Percentiles rank a stretch among this genome's conserved stretches.
Conservation (phyloP, 345 rosid species). For the Pistacia vera region DNA sequence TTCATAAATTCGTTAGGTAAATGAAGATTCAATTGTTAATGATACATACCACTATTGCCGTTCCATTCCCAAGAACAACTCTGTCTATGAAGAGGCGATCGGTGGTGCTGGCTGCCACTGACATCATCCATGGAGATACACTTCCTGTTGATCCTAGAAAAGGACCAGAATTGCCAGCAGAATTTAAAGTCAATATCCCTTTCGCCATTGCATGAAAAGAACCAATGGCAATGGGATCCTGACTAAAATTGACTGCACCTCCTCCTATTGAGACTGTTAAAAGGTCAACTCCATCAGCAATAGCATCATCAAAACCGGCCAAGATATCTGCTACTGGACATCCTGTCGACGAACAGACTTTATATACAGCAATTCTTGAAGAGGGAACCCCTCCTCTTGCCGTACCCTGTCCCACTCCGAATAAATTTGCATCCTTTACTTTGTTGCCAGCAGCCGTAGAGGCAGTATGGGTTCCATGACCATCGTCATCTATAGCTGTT, state of each 20-base stretch:
- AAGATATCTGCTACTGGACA: slow-evolving; percentile 13
- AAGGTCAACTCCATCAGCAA: slow-evolving; percentile 63
- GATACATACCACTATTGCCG: slow-evolving; percentile 38
- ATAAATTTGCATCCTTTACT: slow-evolving; percentile 38
- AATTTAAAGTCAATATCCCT: slow-evolving; percentile 45
- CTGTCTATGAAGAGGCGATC: slow-evolving; percentile 41
- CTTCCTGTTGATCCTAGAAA: accelerated
- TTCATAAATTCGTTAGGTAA: not conserved
- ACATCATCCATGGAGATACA: slow-evolving; percentile 52
- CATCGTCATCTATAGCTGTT: slow-evolving; percentile 21
- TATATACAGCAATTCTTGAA: slow-evolving; percentile 56
- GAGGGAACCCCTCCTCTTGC: slow-evolving; percentile 69
- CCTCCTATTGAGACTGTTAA: slow-evolving; percentile 31
- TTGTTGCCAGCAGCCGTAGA: slow-evolving; percentile 66
- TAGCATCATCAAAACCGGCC: slow-evolving; percentile 65
- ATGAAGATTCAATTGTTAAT: not conserved
- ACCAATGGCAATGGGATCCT: slow-evolving; percentile 38
- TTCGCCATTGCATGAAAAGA: slow-evolving; percentile 54
- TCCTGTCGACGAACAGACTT: slow-evolving; percentile 7
- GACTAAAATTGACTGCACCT: accelerated
- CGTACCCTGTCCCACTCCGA: slow-evolving; percentile 51
- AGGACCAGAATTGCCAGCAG: slow-evolving; percentile 45
- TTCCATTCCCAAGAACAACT: slow-evolving; percentile 43
- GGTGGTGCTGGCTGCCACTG: slow-evolving; percentile 48
- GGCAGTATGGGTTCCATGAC: slow-evolving; percentile 71